phyloP scores from a whole-genome alignment of 2,329 filamentous ascomycete genomes.

The Herpotrichia juniperi region DNA sequence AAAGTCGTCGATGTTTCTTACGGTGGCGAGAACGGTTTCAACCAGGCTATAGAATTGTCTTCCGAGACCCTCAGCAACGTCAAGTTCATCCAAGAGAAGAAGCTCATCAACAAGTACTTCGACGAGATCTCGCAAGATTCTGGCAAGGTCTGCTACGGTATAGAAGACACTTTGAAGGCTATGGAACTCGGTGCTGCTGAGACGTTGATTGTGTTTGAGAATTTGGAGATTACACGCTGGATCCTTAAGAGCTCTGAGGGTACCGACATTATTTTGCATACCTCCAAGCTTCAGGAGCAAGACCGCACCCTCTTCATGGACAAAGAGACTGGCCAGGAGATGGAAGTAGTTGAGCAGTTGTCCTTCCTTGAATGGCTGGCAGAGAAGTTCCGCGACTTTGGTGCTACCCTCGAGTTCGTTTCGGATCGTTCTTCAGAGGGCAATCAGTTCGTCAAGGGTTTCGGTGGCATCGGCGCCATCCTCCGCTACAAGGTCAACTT shows the following conservation, averaged over 20 bases:
- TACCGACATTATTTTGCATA: slow-evolving; percentile 77
- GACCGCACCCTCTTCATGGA: slow-evolving; percentile 89
- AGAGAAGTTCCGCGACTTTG: slow-evolving; percentile 97
- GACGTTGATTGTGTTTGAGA: slow-evolving; percentile 95
- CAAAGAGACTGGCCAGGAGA: slow-evolving; percentile 93
- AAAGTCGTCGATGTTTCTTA: slow-evolving; percentile 99
- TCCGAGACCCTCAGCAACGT: slow-evolving; percentile 97
- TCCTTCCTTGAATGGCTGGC: slow-evolving; percentile 99
- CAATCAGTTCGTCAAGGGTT: slow-evolving; percentile 99
- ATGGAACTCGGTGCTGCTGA: slow-evolving; percentile 95
- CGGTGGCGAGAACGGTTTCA: slow-evolving; percentile 98
- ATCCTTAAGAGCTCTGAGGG: slow-evolving; percentile 80
- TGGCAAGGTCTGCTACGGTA: slow-evolving; percentile 95
- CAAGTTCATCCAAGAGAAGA: slow-evolving; percentile 99
- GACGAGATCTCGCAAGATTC: slow-evolving; percentile 98
- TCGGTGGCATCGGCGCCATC: slow-evolving; percentile 96
- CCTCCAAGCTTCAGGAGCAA: slow-evolving; percentile 82
- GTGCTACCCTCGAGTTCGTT: slow-evolving; percentile 93
- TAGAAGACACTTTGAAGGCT: slow-evolving; percentile 97
- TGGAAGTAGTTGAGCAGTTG: slow-evolving; percentile 87
- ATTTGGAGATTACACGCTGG: slow-evolving; percentile 93
- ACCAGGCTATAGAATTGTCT: slow-evolving; percentile 96
- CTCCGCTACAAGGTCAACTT: slow-evolving; percentile 99
- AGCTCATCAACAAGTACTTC: slow-evolving; percentile 98
- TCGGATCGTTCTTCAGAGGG: slow-evolving; percentile 97